Evolutionary conservation across 176 grass and related monocot species (phyloP).

Genomic region (Avena atlantica): DNA sequence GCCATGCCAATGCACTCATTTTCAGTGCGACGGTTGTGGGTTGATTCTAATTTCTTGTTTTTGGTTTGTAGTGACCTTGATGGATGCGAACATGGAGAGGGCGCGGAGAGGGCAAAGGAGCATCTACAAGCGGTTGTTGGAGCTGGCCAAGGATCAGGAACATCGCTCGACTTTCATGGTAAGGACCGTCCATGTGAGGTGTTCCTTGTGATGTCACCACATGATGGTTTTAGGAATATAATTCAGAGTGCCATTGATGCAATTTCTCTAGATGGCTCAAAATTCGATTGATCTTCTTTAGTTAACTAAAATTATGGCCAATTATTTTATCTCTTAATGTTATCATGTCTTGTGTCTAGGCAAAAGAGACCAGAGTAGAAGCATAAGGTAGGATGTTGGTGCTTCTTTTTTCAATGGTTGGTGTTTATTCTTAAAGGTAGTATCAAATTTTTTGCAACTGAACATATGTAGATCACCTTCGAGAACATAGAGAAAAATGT

Average conservation of each 20-base stretch:
- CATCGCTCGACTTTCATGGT: constrained; percentile 55
- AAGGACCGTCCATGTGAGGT: constrained; percentile 54
- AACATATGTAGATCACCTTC: too few species aligned
- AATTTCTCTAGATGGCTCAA: constrained; percentile 19
- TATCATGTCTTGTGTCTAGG: too few species aligned
- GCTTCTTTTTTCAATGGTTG: too few species aligned
- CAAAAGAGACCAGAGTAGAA: too few species aligned
- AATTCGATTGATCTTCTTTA: not conserved
- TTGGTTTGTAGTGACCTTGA: constrained; percentile 44
- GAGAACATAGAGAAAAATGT: too few species aligned
- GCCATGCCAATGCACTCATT: not conserved
- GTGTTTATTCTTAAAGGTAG: too few species aligned
- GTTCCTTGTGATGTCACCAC: not conserved
- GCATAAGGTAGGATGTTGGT: too few species aligned
- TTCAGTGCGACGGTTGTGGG: too few species aligned
- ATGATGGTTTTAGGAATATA: not conserved
- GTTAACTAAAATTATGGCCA: too few species aligned
- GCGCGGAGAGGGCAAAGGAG: constrained; percentile 48
- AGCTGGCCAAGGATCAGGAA: constrained; percentile 56
- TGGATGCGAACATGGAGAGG: constrained; percentile 68
- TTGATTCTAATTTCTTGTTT: not conserved
- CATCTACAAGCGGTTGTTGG: constrained; percentile 51
- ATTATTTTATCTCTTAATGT: too few species aligned
- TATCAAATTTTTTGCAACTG: too few species aligned
- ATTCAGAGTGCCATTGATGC: not conserved